Base-by-base conservation (phyloP, 495 filamentous ascomycete species). In the Jackrogersella minutella region DNA sequence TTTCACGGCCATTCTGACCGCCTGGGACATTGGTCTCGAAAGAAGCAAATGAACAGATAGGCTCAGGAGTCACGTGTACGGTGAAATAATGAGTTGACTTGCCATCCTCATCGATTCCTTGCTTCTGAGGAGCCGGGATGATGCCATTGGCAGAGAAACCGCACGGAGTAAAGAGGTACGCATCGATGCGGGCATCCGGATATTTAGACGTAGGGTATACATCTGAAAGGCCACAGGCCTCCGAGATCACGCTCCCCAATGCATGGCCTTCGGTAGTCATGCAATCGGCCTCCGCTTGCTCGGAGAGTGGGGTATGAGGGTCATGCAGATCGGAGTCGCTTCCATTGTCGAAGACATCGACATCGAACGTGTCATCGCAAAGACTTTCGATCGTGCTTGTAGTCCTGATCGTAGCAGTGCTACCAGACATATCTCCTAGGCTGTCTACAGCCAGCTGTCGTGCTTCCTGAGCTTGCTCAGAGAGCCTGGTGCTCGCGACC, bases 11-110 rank as follows among this genome's bases (percentile, higher is more conserved):
- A 50, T 86, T 90, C 78, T 96, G 91, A 19, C 87, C 86, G 55
- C 91, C 88, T n/a, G 96, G 95, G 5, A 99, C 96, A 67, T 99
- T 98, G 66, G 96, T 97, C 83, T 99, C 96, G 73, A 99, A 99
- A 3, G 93, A 97, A 13, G 96, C 96, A 72, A 97, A 99, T n/a
- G 93, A 97, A 83, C 94, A 99, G 72, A 96, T 87, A 30, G 95
- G 91, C 82, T 99, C 96, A 0, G 96, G 96, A 0, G 96, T 99
- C 61, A 99, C 96, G 75, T 99, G 96, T 40, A 99, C 96, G 1
- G 94, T 99, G 83, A 97, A 99, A 78, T 99, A 99, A 79, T 98
- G 92, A 14, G 90, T 92, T 10, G 81, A 73, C 58, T 81, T 82
- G 34, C 83, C 81, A 34, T 78, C 80, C 57, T 83, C 84, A 14